These are phyloP conservation scores for Aspergillus mulundensis DNA, from an alignment of 495 filamentous ascomycete species.

Conservation along the genomic window DNA sequence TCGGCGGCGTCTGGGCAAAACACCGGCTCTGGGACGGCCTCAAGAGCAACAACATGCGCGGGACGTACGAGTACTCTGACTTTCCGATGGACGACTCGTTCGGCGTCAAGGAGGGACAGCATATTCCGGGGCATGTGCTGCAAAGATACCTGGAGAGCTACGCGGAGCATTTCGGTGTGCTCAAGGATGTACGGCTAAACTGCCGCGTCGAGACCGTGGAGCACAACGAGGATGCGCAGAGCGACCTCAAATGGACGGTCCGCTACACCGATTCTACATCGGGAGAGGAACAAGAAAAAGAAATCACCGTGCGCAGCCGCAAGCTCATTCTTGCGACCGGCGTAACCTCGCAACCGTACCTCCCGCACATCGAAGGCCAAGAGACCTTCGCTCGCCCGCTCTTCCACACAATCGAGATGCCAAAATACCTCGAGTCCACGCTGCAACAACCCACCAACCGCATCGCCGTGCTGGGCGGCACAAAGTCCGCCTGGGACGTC, in stretches of 20 bases:
- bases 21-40: conserved; percentile 64
- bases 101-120: conserved; percentile 56
- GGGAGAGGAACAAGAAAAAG: background rate
- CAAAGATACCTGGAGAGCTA: conserved; percentile 64
- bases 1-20: conserved; percentile 70
- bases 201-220: conserved; percentile 50
- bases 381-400: conserved; percentile 53
- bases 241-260: conserved; percentile 31
- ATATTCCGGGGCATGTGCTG: conserved; percentile 65
- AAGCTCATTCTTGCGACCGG: conserved; percentile 72
- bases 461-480: conserved; percentile 63
- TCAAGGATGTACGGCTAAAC: conserved; percentile 48
- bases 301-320: conserved; percentile 41
- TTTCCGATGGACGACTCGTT: conserved; percentile 66
- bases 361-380: conserved; percentile 47
- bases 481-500: conserved; percentile 75
- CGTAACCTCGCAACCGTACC: conserved; percentile 57
- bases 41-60: conserved; percentile 59
- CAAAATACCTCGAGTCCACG: conserved; percentile 32
- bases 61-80: conserved; percentile 67
- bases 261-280: conserved; percentile 6
- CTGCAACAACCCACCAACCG: conserved; percentile 30
- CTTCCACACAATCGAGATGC: conserved; percentile 60
- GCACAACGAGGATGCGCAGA: conserved; percentile 32
- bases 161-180: conserved; percentile 55